A percentile compares a stretch with the other conserved stretches of the same genome.
Evolutionary conservation across 2,329 filamentous ascomycete genomes (phyloP).

Genomic region (Colletotrichum sidae): DNA sequence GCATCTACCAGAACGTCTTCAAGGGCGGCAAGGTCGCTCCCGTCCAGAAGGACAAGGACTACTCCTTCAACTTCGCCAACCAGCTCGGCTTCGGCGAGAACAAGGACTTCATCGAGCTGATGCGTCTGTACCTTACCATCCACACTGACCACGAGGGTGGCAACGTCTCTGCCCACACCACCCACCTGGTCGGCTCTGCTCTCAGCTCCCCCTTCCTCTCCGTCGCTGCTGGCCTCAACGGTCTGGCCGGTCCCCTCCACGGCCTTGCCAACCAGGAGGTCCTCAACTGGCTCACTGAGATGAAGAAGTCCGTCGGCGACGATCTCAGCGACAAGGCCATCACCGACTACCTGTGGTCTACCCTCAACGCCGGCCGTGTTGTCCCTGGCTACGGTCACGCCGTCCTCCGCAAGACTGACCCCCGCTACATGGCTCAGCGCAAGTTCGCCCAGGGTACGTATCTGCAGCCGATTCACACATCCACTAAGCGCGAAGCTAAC

Average conservation of each 20-base stretch:
- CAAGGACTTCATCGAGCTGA: slow-evolving; percentile 96
- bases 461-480: slow-evolving; percentile 3
- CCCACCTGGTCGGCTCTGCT: slow-evolving; percentile 95
- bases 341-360: slow-evolving; percentile 98
- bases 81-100: slow-evolving; percentile 97
- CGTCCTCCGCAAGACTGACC: slow-evolving; percentile 99
- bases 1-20: slow-evolving; percentile 99
- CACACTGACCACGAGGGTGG: slow-evolving; percentile 99
- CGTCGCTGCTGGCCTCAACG: slow-evolving; percentile 95
- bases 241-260: slow-evolving; percentile 97
- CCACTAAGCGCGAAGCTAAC: slow-evolving; percentile 43
- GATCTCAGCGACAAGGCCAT: slow-evolving; percentile 97
- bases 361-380: slow-evolving; percentile 93
- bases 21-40: slow-evolving; percentile 98
- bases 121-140: slow-evolving; percentile 99
- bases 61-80: slow-evolving; percentile 99
- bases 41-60: slow-evolving; percentile 99
- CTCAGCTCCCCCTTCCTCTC: slow-evolving; percentile 98
- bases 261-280: slow-evolving; percentile 99
- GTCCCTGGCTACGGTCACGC: slow-evolving; percentile 99
- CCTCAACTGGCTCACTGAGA: slow-evolving; percentile 98
- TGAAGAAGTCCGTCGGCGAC: slow-evolving; percentile 95
- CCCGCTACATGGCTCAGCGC: slow-evolving; percentile 98
- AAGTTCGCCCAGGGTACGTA: slow-evolving; percentile 80
- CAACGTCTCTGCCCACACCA: slow-evolving; percentile 98